These are phyloP conservation scores for Casuarina cunninghamiana DNA, from an alignment of 306 rosid genomes.

Conservation along the genomic window DNA sequence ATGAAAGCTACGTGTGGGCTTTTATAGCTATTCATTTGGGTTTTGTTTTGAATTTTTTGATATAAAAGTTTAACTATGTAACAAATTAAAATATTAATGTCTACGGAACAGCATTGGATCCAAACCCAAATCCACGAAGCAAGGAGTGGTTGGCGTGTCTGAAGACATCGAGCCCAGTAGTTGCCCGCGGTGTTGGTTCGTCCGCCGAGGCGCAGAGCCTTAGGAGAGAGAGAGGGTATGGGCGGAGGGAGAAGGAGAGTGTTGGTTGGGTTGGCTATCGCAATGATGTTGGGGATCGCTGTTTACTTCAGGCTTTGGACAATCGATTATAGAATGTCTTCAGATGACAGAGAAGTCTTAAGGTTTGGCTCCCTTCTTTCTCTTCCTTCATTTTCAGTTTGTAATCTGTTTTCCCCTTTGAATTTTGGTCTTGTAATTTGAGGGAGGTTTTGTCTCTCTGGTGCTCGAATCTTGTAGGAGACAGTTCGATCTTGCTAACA, in stretches of 20 bases:
- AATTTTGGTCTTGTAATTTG: background rate
- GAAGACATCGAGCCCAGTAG: background rate
- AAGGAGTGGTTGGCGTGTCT: background rate
- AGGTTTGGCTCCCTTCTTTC: slow-evolving; percentile 40
- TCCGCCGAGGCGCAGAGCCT: background rate
- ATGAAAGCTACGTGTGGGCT: too few species aligned
- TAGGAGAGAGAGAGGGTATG: slow-evolving; percentile 21
- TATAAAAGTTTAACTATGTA: too few species aligned
- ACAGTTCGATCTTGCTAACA: slow-evolving; percentile 74
- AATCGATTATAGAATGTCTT: slow-evolving; percentile 53
- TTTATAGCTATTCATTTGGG: too few species aligned
- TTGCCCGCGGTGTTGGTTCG: background rate
- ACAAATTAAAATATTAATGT: too few species aligned
- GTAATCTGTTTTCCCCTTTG: background rate
- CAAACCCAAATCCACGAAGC: background rate
- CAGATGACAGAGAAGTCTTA: slow-evolving; percentile 57
- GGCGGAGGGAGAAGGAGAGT: slow-evolving; percentile 21
- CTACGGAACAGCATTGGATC: background rate
- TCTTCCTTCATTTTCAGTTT: background rate
- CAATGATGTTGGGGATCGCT: slow-evolving; percentile 64
- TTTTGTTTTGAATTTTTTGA: too few species aligned
- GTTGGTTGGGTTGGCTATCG: slow-evolving; percentile 48
- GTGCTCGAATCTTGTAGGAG: slow-evolving; percentile 36
- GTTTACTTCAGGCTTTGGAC: slow-evolving; percentile 74
- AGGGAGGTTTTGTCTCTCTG: background rate